Evolutionary conservation across 495 filamentous ascomycete genomes (phyloP).

Genomic region (Pyrenula massariospora): DNA sequence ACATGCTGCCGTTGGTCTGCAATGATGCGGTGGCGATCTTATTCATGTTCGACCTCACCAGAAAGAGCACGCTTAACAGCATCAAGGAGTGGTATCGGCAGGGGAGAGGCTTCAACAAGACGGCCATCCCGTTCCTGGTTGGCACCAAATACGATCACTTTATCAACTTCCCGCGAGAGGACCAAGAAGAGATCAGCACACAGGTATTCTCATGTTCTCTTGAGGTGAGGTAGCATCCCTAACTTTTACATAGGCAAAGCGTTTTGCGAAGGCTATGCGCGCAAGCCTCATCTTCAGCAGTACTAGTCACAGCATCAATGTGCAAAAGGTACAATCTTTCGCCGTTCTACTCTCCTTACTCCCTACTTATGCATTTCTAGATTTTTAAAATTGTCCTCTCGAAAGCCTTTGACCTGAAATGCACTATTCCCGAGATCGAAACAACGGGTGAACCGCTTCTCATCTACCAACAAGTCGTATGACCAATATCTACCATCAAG

Average conservation of each 20-base stretch:
- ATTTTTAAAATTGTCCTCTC: slow-evolving; percentile 99
- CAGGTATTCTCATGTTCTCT: slow-evolving; percentile 45
- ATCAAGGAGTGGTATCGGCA: slow-evolving; percentile 99
- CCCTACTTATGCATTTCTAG: slow-evolving; percentile 31
- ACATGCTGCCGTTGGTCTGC: slow-evolving; percentile 97
- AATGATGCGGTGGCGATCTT: slow-evolving; percentile 97
- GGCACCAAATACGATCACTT: slow-evolving; percentile 99
- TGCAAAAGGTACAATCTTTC: slow-evolving; percentile 68
- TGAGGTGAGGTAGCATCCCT: slow-evolving; percentile 1
- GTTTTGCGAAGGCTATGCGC: slow-evolving; percentile 97
- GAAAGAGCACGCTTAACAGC: slow-evolving; percentile 95
- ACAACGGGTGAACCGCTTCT: slow-evolving; percentile 93
- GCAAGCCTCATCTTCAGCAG: slow-evolving; percentile 95
- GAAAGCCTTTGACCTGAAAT: slow-evolving; percentile 97
- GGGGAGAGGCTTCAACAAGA: slow-evolving; percentile 97
- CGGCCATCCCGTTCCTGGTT: slow-evolving; percentile 90
- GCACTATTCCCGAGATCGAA: slow-evolving; percentile 97
- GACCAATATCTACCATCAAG: not conserved
- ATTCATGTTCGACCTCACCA: slow-evolving; percentile 98
- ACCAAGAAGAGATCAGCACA: slow-evolving; percentile 95
- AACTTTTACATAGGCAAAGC: slow-evolving; percentile 53
- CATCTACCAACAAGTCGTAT: slow-evolving; percentile 66
- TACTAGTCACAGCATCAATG: slow-evolving; percentile 97
- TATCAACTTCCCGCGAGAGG: slow-evolving; percentile 92
- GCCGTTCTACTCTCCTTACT: not conserved